These are phyloP conservation scores for Pyricularia sp. DNA, from an alignment of 2,329 filamentous ascomycete species.

Conservation along the genomic window DNA sequence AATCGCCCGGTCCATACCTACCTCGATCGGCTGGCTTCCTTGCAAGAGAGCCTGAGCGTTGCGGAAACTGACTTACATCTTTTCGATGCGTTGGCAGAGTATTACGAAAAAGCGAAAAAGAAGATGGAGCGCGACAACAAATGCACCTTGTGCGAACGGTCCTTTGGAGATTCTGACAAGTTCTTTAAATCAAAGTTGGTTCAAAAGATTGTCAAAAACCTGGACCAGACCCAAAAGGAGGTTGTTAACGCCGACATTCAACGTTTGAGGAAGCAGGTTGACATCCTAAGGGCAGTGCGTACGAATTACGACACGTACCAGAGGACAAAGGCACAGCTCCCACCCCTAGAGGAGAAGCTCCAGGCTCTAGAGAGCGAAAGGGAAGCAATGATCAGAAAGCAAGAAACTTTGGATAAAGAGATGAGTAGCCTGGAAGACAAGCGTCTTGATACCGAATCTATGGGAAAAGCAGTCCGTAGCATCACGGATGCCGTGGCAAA, in stretches of 20 bases:
- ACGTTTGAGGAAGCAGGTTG: constrained; percentile 32
- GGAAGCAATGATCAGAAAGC: constrained; percentile 45
- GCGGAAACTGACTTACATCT: constrained; percentile 60
- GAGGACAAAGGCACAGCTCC: constrained; percentile 35
- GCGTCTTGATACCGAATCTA: constrained; percentile 47
- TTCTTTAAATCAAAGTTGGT: constrained; percentile 55
- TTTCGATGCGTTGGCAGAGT: constrained; percentile 59
- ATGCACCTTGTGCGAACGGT: constrained; percentile 68
- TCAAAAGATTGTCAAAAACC: constrained; percentile 55
- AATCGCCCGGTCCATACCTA: constrained; percentile 41
- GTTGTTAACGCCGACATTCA: constrained; percentile 40
- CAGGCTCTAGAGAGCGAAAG: constrained; percentile 54
- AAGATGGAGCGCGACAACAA: constrained; percentile 58
- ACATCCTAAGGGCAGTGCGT: constrained; percentile 51
- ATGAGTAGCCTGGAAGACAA: constrained; percentile 56
- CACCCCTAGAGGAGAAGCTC: constrained; percentile 48
- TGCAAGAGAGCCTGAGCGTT: constrained; percentile 48
- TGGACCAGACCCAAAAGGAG: constrained; percentile 55
- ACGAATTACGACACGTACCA: constrained; percentile 66
- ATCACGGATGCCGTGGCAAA: constrained; percentile 68
- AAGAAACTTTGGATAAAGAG: constrained; percentile 59
- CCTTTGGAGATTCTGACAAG: constrained; percentile 49
- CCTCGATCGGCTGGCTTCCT: constrained; percentile 34
- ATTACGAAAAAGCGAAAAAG: constrained; percentile 60
- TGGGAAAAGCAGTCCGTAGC: constrained; percentile 65